Percentiles rank a stretch among this genome's conserved stretches.
phyloP scores from a whole-genome alignment of 352 stramenopile species.

The Blastocystis hominis region DNA sequence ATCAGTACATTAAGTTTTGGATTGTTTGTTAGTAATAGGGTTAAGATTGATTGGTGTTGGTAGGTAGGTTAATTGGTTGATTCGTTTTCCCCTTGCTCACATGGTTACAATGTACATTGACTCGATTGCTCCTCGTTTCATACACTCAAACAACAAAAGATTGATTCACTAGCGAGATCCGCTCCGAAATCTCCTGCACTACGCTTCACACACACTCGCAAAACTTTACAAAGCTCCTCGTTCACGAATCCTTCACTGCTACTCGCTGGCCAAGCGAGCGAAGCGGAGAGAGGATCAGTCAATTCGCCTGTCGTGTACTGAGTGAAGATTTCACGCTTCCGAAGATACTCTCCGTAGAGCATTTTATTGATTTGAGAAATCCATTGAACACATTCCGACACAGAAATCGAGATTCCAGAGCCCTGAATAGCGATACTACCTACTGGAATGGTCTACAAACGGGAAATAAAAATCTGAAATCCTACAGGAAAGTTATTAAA shows the following conservation, averaged over 20 bases:
- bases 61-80: too few species aligned
- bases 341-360: slow-evolving; percentile 28
- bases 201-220: background rate
- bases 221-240: background rate
- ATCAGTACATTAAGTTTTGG: slow-evolving; percentile 30
- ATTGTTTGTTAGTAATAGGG: slow-evolving; percentile 20
- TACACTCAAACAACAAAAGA: background rate
- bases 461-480: background rate
- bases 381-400: slow-evolving; percentile 20
- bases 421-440: background rate
- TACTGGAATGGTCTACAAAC: background rate
- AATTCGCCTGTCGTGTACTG: slow-evolving; percentile 44
- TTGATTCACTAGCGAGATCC: background rate
- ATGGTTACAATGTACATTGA: too few species aligned
- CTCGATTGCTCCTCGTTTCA: background rate
- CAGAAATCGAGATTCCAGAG: background rate
- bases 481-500: background rate
- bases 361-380: slow-evolving; percentile 45
- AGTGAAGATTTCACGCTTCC: slow-evolving; percentile 25
- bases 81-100: too few species aligned
- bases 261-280: slow-evolving; percentile 13
- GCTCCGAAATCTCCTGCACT: background rate
- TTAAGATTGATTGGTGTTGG: background rate
- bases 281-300: background rate
- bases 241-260: slow-evolving; percentile 32